A percentile compares a stretch with the other conserved stretches of the same genome.
phyloP scores from a whole-genome alignment of 2,329 filamentous ascomycete species.

The Cercospora citrullina region DNA sequence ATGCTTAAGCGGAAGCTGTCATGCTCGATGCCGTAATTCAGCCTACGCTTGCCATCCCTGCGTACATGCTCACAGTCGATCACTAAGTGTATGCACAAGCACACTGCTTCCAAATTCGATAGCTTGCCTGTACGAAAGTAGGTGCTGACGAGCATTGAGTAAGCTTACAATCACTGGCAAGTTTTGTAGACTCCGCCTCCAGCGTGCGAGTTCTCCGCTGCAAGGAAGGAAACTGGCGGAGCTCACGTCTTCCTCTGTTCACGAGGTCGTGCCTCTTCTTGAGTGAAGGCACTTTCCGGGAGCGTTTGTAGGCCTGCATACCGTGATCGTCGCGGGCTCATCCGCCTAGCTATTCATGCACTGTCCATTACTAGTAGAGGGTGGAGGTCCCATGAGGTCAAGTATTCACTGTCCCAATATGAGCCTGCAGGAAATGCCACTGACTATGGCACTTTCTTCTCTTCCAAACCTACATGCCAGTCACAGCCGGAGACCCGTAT shows the following conservation, averaged over 20 bases:
- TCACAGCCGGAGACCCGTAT: not conserved
- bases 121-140: not conserved
- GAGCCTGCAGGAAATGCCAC: too few relatives aligned
- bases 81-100: not conserved
- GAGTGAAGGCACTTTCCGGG: not conserved
- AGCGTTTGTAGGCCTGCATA: too few relatives aligned
- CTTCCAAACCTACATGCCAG: not conserved
- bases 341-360: too few relatives aligned
- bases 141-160: not conserved
- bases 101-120: not conserved
- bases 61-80: not conserved
- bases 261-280: not conserved
- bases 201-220: too few relatives aligned
- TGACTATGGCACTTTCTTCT: not conserved
- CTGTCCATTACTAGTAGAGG: too few relatives aligned
- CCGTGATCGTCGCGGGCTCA: too few relatives aligned
- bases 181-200: not conserved
- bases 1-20: slow-evolving; percentile 3
- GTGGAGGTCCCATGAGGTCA: too few relatives aligned
- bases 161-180: not conserved
- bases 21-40: not conserved
- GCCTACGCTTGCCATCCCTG: not conserved
- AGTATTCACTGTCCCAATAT: too few relatives aligned
- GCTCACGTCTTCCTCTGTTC: too few relatives aligned
- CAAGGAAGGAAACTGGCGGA: too few relatives aligned